These are phyloP conservation scores for Zymoseptoria brevis DNA, from an alignment of 2,329 filamentous ascomycete genomes.

Conservation along the genomic window DNA sequence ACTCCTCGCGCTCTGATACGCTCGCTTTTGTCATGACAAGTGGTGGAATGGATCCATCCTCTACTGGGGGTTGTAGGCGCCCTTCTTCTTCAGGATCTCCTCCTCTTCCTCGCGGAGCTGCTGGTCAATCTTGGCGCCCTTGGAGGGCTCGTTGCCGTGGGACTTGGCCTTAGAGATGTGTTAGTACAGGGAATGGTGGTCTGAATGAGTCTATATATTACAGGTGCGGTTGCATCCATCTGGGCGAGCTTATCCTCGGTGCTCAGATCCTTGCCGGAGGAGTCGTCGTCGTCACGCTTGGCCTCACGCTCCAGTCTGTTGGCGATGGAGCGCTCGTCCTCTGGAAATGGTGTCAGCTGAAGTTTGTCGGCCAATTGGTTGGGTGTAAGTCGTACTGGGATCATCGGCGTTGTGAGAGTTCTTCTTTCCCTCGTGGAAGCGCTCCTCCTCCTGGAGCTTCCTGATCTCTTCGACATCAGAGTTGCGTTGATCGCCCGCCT, in stretches of 20 bases:
- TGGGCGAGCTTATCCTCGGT: conserved; percentile 38
- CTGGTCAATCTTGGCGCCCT: conserved; percentile 64
- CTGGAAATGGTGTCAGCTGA: conserved; percentile 29
- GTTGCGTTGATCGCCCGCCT: conserved; percentile 66
- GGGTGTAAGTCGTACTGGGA: conserved; percentile 51
- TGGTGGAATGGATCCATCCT: neutral
- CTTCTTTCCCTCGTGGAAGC: conserved; percentile 64
- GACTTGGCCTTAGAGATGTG: conserved; percentile 43
- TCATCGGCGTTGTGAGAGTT: conserved; percentile 62
- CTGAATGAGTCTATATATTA: conserved; percentile 15
- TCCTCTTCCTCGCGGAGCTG: conserved; percentile 62
- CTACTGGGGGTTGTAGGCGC: conserved; percentile 32
- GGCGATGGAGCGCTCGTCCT: conserved; percentile 64
- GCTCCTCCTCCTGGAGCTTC: conserved; percentile 44
- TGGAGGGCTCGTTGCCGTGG: conserved; percentile 67
- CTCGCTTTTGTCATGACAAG: neutral
- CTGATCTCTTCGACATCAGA: conserved; percentile 32
- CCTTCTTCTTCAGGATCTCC: conserved; percentile 55
- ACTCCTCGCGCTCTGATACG: neutral
- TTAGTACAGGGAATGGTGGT: neutral
- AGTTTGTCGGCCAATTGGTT: neutral
- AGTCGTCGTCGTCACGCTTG: conserved; percentile 41
- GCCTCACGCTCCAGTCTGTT: conserved; percentile 62
- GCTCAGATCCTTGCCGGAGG: conserved; percentile 27
- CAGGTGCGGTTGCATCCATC: conserved; percentile 50